Conservation (phyloP, 176 grass and related monocot genomes). For the Triticum dicoccoides region DNA sequence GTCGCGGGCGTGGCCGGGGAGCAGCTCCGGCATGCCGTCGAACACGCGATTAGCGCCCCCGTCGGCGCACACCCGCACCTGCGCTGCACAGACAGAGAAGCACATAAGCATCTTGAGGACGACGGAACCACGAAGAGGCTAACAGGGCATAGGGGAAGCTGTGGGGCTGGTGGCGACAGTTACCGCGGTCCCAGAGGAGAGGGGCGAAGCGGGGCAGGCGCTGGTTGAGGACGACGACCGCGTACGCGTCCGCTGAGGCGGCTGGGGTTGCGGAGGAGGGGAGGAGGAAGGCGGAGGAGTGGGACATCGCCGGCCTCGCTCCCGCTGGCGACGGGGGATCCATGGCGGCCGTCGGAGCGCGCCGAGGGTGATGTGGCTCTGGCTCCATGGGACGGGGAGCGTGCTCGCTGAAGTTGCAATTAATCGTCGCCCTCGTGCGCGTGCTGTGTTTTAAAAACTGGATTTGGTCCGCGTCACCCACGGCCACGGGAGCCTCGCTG, state of each 20-base stretch:
- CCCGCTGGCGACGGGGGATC: neutral
- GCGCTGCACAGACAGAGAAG: neutral
- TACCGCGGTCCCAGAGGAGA: slow-evolving; percentile 65
- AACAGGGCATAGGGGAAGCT: neutral
- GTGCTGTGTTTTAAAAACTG: neutral
- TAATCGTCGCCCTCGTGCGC: neutral
- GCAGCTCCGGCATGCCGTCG: slow-evolving; percentile 56
- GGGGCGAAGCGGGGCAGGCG: slow-evolving; percentile 64
- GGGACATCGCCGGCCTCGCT: slow-evolving; percentile 44
- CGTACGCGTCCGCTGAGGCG: slow-evolving; percentile 24
- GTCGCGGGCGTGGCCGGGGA: slow-evolving; percentile 42
- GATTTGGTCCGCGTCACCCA: neutral
- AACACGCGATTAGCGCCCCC: slow-evolving; percentile 76
- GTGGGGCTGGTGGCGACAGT: neutral
- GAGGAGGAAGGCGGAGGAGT: slow-evolving; percentile 62
- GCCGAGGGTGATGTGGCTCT: slow-evolving; percentile 1
- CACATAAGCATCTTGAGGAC: neutral
- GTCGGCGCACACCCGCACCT: slow-evolving; percentile 17
- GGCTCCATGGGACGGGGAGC: neutral
- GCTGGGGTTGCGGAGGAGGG: neutral
- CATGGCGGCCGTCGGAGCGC: slow-evolving; percentile 4
- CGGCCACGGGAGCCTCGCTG: neutral
- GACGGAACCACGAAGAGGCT: neutral
- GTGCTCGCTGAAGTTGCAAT: neutral
- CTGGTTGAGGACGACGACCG: slow-evolving; percentile 75